A percentile compares a stretch with the other conserved stretches of the same genome.
Conservation (phyloP, 345 rosid species). For the Gossypium ekmanianum region DNA sequence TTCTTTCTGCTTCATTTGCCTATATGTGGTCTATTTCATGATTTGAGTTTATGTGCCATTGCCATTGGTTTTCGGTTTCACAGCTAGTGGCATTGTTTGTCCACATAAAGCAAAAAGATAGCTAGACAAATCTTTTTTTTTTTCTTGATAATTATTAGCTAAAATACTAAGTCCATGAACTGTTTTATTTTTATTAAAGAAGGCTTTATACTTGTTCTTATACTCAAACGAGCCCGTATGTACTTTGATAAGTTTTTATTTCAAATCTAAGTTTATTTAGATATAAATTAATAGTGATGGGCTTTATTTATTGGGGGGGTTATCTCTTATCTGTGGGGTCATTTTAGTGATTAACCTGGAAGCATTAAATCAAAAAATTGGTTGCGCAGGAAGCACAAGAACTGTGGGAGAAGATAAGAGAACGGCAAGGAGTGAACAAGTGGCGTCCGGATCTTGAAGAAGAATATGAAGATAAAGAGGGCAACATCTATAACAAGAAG, state of each 20-base stretch:
- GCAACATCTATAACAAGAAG: slow-evolving; percentile 97
- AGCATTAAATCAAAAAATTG: neutral
- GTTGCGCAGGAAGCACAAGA: slow-evolving; percentile 78
- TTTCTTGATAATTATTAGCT: neutral
- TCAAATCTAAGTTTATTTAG: neutral
- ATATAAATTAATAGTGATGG: neutral
- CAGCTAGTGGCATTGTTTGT: neutral
- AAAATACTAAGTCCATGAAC: neutral
- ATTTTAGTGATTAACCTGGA: neutral
- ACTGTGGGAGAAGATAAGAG: slow-evolving; percentile 91
- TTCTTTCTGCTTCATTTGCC: neutral
- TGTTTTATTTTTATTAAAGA: neutral
- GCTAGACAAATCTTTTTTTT: neutral
- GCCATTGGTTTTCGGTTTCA: neutral
- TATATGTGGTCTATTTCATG: neutral
- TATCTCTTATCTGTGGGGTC: neutral
- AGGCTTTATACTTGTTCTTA: neutral
- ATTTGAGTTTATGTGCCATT: neutral
- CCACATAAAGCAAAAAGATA: neutral
- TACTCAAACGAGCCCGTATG: neutral
- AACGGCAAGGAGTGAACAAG: slow-evolving; percentile 78
- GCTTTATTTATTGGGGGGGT: neutral
- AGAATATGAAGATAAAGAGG: slow-evolving; percentile 96
- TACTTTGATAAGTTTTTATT: neutral
- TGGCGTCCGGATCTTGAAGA: slow-evolving; percentile 99